Evolutionary conservation across 371 early-diverging fungal genomes (phyloP).

Genomic region (Chytridium lagenaria): DNA sequence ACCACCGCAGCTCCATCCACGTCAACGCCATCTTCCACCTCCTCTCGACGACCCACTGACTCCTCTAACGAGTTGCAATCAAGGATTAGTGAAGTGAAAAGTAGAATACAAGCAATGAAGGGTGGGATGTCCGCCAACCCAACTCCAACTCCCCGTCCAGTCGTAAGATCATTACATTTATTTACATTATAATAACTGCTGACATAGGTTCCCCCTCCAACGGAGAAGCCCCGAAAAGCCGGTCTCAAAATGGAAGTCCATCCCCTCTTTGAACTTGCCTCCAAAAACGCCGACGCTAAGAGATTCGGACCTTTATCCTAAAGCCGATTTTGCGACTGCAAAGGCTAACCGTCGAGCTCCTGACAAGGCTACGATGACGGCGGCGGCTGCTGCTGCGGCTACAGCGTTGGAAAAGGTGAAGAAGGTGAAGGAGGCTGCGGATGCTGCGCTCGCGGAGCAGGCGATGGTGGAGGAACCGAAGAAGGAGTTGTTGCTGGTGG

Average conservation of each 20-base stretch:
- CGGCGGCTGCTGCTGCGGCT: constrained; percentile 22
- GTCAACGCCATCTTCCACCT: not conserved
- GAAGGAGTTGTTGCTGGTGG: constrained; percentile 50
- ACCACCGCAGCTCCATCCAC: not conserved
- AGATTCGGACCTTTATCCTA: constrained; percentile 33
- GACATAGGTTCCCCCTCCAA: not conserved
- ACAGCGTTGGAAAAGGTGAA: constrained; percentile 6
- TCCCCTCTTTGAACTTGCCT: constrained; percentile 33
- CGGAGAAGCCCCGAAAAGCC: not conserved
- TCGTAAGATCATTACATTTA: constrained; percentile 1
- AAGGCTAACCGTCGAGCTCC: constrained; percentile 60
- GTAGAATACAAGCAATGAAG: not conserved
- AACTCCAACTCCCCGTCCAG: not conserved
- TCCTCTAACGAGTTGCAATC: not conserved
- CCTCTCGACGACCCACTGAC: not conserved
- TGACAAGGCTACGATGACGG: constrained; percentile 12
- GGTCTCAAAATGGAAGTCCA: constrained; percentile 40
- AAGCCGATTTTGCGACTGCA: constrained; percentile 53
- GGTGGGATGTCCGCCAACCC: not conserved
- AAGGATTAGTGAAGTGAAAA: constrained; percentile 2
- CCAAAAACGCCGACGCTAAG: constrained; percentile 21
- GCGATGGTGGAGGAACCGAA: constrained; percentile 21
- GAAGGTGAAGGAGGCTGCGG: constrained; percentile 41
- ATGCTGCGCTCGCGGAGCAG: constrained; percentile 2
- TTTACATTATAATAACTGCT: not conserved